Base-by-base conservation (phyloP, 768 basidiomycete genomes). In the Clitopilus hobsonii region DNA sequence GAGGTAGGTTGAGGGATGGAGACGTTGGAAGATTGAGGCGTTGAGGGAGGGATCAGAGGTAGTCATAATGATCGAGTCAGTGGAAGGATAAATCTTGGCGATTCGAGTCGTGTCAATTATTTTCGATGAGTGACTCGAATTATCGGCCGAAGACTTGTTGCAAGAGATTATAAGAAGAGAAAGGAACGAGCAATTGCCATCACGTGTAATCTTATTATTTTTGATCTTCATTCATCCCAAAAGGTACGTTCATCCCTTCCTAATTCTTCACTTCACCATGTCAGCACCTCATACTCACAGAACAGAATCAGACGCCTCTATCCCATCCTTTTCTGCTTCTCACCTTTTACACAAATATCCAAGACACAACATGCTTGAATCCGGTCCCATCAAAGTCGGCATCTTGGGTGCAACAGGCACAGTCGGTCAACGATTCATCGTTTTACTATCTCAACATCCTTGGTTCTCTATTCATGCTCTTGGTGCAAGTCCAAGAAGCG, bases 361-460 rank as follows among this genome's bases (percentile, higher is more conserved):
- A 18, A 61, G 69, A 38, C 67, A 69, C n/a, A 68, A 57, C 57
- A 76, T 75, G 69, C 63, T 65, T 41, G 66, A 70, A 41, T 65
- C 63, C 5, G 59, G 57, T 38, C 54, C 63, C 54, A 62, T 68
- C 51, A 63, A 65, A 55, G 89, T 95, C 56, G 92, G 91, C 56
- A 74, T 95, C 48, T 77, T 94, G 7, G 92, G 92, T 27, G 92
- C 93, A 1, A 95, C 92, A 0, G 93, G 96, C 55, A 97, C 93
- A 48, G 96, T 98, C 49, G 95, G 96, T 22, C 96, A 98, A 71
- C 83, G 94, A 36, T 99, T 98, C 70, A 89, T 98, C 69, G 79
- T 84, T 50, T 84, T 98, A 49, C 87, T 99, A 49, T 77, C 91
- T 3, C 67, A 74, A 6, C 97, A 99, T 67, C 94, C 96, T 0